Evolutionary conservation across 148 eudicot species (phyloP).

Genomic region (Cornus florida): DNA sequence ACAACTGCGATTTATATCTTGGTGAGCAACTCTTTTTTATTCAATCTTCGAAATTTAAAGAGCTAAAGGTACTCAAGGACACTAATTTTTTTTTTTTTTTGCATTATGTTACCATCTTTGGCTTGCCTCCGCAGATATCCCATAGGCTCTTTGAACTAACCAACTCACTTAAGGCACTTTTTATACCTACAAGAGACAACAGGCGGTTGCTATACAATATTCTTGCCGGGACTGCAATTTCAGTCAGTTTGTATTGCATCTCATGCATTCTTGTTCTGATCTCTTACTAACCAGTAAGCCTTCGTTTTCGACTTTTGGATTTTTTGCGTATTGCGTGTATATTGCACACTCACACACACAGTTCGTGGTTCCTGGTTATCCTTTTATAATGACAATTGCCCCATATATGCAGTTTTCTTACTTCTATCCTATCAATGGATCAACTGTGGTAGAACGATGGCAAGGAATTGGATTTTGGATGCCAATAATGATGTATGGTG

Average conservation of each 20-base stretch:
- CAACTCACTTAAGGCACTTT: constrained; percentile 67
- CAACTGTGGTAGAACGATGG: too few relatives aligned
- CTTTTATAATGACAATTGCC: background rate
- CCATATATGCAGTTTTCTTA: background rate
- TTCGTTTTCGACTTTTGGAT: background rate
- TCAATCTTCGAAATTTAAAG: background rate
- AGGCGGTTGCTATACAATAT: constrained; percentile 67
- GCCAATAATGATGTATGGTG: background rate
- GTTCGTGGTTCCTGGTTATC: background rate
- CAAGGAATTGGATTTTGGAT: too few relatives aligned
- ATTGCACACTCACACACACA: background rate
- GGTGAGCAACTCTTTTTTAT: constrained; percentile 39
- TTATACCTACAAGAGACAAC: constrained; percentile 82
- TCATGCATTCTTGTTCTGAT: constrained; percentile 75
- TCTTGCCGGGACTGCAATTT: constrained; percentile 73
- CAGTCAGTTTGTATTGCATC: constrained; percentile 58
- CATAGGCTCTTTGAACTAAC: constrained; percentile 87
- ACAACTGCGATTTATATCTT: constrained; percentile 79
- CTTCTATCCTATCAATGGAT: too few relatives aligned
- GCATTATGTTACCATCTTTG: background rate
- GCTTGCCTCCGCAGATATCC: constrained; percentile 62
- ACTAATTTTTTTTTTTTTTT: background rate
- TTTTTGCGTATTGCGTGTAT: background rate
- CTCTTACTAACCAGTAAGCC: constrained; percentile 60
- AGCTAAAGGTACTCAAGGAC: background rate